Evolutionary conservation across 2,329 filamentous ascomycete genomes (phyloP).

Genomic region (Eurotiales sp.): DNA sequence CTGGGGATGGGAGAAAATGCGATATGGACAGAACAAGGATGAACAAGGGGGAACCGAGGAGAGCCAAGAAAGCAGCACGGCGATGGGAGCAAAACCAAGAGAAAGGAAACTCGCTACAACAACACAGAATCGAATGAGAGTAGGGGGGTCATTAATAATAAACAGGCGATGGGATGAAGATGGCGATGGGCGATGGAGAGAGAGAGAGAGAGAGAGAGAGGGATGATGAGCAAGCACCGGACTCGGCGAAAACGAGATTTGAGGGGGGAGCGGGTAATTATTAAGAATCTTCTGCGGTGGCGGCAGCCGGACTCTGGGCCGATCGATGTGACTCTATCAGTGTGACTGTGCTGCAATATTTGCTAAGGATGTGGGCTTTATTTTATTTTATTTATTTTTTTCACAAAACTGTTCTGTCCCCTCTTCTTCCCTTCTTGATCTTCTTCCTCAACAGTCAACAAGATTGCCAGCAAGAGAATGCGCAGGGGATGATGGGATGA

Average conservation of each 20-base stretch:
- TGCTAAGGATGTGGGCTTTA: no score
- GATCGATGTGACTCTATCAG: neutral
- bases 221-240: slow-evolving; percentile 2
- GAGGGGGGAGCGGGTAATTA: neutral
- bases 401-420: no score
- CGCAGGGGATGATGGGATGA: neutral
- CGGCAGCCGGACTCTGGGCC: neutral
- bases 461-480: no score
- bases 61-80: neutral
- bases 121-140: neutral
- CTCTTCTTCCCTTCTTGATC: no score
- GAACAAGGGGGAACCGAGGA: slow-evolving; percentile 1
- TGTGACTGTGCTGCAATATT: no score
- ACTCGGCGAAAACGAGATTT: slow-evolving; percentile 13
- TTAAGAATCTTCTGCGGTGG: neutral
- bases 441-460: no score
- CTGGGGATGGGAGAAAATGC: slow-evolving; percentile 4
- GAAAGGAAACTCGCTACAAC: slow-evolving; percentile 9
- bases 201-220: neutral
- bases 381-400: no score
- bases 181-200: neutral
- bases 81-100: neutral
- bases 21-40: neutral
- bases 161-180: slow-evolving; percentile 1
- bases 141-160: slow-evolving; percentile 10